Conservation (phyloP, 176 grass and related monocot genomes). For the Hyparrhenia diplandra region DNA sequence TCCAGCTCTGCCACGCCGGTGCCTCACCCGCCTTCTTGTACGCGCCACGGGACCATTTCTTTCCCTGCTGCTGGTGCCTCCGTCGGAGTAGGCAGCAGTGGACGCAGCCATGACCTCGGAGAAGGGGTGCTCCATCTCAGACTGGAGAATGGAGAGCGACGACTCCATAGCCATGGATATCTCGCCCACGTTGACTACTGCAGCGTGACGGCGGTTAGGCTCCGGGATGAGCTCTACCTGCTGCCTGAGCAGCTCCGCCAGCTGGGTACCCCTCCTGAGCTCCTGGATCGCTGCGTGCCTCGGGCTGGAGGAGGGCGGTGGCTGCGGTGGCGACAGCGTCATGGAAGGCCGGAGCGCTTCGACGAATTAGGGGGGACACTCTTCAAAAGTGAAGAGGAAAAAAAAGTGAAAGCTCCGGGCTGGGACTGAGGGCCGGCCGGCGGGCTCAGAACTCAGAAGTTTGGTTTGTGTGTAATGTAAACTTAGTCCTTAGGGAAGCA, state of each 20-base stretch:
- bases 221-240: constrained; percentile 38
- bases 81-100: background rate
- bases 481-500: background rate
- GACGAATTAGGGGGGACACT: background rate
- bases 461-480: background rate
- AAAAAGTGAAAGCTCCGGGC: background rate
- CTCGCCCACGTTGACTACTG: constrained; percentile 10
- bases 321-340: background rate
- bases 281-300: constrained; percentile 31
- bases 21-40: constrained; percentile 15
- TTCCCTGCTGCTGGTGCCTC: background rate
- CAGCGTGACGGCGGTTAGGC: constrained; percentile 3
- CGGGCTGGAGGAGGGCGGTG: background rate
- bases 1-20: constrained; percentile 15
- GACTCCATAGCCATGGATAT: constrained; percentile 23
- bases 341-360: constrained; percentile 7
- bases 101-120: background rate
- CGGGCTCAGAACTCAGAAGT: background rate
- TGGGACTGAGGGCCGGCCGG: background rate
- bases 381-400: background rate
- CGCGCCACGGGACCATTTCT: background rate
- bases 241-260: constrained; percentile 22
- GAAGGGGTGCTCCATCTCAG: constrained; percentile 14
- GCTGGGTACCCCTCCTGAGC: constrained; percentile 15
- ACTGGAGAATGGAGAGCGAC: constrained; percentile 41